Evolutionary conservation across 352 stramenopile genomes (phyloP).

Genomic region (Phytophthora cryptogea): DNA sequence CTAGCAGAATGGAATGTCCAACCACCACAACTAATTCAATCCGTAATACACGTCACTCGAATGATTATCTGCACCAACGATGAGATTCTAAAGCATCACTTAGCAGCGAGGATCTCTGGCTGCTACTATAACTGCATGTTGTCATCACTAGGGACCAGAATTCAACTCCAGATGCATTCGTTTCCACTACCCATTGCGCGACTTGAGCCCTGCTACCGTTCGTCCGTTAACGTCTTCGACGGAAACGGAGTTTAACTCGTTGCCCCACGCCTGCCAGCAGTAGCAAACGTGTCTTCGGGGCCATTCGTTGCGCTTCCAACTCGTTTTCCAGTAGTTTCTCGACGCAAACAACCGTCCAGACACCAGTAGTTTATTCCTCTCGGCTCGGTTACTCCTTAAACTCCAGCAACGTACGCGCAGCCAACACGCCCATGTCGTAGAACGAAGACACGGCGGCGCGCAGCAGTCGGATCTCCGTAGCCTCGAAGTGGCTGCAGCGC

Average conservation of each 20-base stretch:
- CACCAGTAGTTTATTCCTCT: conserved; percentile 14
- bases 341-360: background rate
- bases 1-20: conserved; percentile 4
- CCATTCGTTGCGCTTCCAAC: too few relatives aligned
- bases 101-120: too few relatives aligned
- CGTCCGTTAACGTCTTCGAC: background rate
- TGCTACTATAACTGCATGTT: too few relatives aligned
- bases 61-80: too few relatives aligned
- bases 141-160: too few relatives aligned
- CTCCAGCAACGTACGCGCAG: conserved; percentile 78
- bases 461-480: conserved; percentile 83
- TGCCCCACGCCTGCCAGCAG: background rate
- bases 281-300: too few relatives aligned
- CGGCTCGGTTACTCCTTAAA: conserved; percentile 70
- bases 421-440: conserved; percentile 85
- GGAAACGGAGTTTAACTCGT: background rate
- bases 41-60: background rate
- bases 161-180: too few relatives aligned
- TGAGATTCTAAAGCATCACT: too few relatives aligned
- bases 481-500: conserved; percentile 72
- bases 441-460: conserved; percentile 86
- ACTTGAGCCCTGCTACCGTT: background rate
- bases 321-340: too few relatives aligned
- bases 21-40: too few relatives aligned
- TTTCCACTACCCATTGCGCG: too few relatives aligned